Conservation (phyloP, 2,329 filamentous ascomycete genomes). For the Claviceps capensis region DNA sequence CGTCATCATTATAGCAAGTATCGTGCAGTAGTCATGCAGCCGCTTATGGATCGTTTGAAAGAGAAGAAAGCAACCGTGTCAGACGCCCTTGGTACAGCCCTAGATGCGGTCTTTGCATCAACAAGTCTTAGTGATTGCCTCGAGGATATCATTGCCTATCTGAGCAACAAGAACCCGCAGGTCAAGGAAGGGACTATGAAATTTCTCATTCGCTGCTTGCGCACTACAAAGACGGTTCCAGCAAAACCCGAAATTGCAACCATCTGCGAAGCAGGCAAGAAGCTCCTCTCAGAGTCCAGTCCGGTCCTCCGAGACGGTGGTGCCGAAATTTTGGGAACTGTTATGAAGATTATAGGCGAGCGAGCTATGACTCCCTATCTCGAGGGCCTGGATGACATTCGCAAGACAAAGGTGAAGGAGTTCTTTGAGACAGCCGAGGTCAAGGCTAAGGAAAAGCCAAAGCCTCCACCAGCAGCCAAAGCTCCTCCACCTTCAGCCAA, state of each 20-base stretch:
- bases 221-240: constrained; percentile 71
- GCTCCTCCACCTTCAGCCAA: constrained; percentile 33
- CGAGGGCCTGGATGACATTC: constrained; percentile 86
- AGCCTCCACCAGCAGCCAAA: constrained; percentile 52
- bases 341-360: constrained; percentile 99
- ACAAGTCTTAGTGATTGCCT: constrained; percentile 72
- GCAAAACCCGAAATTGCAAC: constrained; percentile 68
- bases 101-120: constrained; percentile 54
- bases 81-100: constrained; percentile 72
- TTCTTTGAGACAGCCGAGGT: constrained; percentile 53
- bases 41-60: constrained; percentile 90
- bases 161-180: constrained; percentile 92
- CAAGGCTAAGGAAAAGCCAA: constrained; percentile 56
- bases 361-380: constrained; percentile 87
- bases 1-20: constrained; percentile 69
- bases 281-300: constrained; percentile 77
- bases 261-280: constrained; percentile 81
- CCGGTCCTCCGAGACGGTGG: constrained; percentile 77
- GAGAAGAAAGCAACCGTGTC: constrained; percentile 89
- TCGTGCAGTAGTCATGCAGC: constrained; percentile 63
- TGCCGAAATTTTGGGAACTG: constrained; percentile 79
- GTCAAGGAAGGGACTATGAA: constrained; percentile 92
- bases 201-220: constrained; percentile 80
- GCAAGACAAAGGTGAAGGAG: constrained; percentile 92
- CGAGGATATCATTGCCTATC: constrained; percentile 75